These are phyloP conservation scores for Dryas alaskensis DNA, from an alignment of 306 rosid genomes.

Conservation along the genomic window DNA sequence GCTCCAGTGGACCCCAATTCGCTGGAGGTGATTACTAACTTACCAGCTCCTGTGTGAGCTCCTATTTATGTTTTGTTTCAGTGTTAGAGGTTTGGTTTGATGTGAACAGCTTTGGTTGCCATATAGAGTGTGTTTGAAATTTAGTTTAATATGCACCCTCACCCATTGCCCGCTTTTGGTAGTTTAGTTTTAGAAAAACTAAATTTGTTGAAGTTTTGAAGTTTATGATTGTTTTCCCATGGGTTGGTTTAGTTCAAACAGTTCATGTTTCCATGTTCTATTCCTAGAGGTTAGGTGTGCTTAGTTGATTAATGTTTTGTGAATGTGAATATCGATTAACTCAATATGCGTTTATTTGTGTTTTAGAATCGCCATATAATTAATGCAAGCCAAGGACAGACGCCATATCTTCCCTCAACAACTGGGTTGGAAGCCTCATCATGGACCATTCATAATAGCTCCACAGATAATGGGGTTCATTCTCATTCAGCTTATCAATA, in stretches of 20 bases:
- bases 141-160: background rate
- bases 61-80: background rate
- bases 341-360: conserved; percentile 9
- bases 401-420: conserved; percentile 47
- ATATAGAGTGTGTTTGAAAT: conserved; percentile 12
- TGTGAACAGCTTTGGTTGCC: background rate
- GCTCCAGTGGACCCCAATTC: conserved; percentile 51
- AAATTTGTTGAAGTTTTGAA: too few species aligned
- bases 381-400: conserved; percentile 58
- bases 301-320: background rate
- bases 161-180: background rate
- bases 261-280: background rate
- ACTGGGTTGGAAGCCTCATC: conserved; percentile 58
- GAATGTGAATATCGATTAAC: background rate
- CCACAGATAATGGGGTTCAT: conserved; percentile 62
- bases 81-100: background rate
- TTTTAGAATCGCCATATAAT: conserved; percentile 51
- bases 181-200: background rate
- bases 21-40: conserved; percentile 55
- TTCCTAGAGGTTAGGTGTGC: too few species aligned
- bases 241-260: background rate
- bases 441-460: conserved; percentile 56
- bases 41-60: background rate
- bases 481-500: conserved; percentile 69
- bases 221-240: background rate